Percentiles rank a stretch among this genome's conserved stretches.
Evolutionary conservation across 345 rosid species (phyloP).

Genomic region (Gossypium thurberi): DNA sequence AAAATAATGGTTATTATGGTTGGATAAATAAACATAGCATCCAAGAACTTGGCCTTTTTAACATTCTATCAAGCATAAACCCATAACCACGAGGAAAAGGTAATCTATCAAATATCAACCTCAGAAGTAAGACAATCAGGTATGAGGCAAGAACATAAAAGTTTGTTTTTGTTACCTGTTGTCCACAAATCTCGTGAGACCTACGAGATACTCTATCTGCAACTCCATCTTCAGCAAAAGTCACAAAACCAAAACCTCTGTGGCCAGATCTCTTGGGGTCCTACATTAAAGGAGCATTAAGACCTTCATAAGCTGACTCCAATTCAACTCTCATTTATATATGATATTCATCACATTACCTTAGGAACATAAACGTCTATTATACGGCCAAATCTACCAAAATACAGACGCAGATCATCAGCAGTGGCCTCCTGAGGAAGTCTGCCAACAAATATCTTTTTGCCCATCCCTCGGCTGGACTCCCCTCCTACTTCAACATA

Average conservation of each 20-base stretch:
- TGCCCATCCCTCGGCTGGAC: conserved; percentile 67
- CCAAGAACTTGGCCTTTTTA: not conserved
- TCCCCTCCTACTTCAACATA: conserved; percentile 49
- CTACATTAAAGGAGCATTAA: conserved; percentile 28
- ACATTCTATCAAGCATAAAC: not conserved
- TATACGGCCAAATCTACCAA: conserved; percentile 89
- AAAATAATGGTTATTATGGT: not conserved
- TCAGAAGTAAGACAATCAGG: not conserved
- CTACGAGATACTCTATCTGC: conserved; percentile 92
- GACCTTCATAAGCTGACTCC: not conserved
- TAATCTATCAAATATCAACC: not conserved
- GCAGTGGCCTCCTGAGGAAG: conserved; percentile 92
- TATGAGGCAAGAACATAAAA: not conserved
- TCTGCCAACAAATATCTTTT: conserved; percentile 93
- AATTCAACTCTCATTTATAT: not conserved
- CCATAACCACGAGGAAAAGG: not conserved
- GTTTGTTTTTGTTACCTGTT: conserved; percentile 47
- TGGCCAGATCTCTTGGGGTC: conserved; percentile 94
- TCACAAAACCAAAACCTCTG: conserved; percentile 95
- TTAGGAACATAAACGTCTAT: conserved; percentile 91
- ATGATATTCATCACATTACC: conserved; percentile 23
- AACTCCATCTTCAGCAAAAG: conserved; percentile 89
- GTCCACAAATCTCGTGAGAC: conserved; percentile 95
- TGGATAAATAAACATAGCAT: not conserved
- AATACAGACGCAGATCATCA: conserved; percentile 85